Conservation (phyloP, 331 rosid genomes). For the Quercus tomentella region DNA sequence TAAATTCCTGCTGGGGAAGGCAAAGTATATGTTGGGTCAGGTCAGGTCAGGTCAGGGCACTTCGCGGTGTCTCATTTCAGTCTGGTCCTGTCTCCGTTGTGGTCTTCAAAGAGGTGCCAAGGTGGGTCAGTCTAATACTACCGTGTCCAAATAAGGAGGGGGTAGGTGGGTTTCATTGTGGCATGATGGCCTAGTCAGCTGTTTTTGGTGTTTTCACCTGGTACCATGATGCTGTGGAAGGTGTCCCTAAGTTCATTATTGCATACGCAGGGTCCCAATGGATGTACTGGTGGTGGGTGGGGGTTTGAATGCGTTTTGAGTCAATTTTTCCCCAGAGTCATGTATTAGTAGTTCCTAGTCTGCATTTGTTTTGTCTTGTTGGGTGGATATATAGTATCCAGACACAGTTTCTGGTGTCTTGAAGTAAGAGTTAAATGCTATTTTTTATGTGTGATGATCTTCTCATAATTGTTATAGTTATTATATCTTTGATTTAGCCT, state of each 20-base stretch:
- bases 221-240: conserved; percentile 30
- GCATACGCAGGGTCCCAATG: conserved; percentile 33
- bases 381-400: conserved; percentile 43
- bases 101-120: conserved; percentile 44
- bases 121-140: conserved; percentile 53
- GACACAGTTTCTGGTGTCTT: conserved; percentile 32
- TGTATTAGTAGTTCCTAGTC: conserved; percentile 44
- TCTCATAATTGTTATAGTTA: conserved; percentile 9
- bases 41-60: conserved; percentile 42
- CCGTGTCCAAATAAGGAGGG: conserved; percentile 53
- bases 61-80: conserved; percentile 60
- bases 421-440: conserved; percentile 21
- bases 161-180: conserved; percentile 45
- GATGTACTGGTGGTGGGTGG: conserved; percentile 34
- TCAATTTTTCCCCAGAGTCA: conserved; percentile 45
- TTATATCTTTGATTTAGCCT: neutral
- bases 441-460: conserved; percentile 24
- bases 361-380: conserved; percentile 40
- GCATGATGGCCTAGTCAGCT: conserved; percentile 39
- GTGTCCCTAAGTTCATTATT: conserved; percentile 32
- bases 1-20: conserved; percentile 37
- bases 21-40: conserved; percentile 41
- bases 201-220: conserved; percentile 21
- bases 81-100: conserved; percentile 66
- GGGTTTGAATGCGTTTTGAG: conserved; percentile 40